These are phyloP conservation scores for Leccinellum luteum DNA, from an alignment of 768 basidiomycete species.

Conservation along the genomic window DNA sequence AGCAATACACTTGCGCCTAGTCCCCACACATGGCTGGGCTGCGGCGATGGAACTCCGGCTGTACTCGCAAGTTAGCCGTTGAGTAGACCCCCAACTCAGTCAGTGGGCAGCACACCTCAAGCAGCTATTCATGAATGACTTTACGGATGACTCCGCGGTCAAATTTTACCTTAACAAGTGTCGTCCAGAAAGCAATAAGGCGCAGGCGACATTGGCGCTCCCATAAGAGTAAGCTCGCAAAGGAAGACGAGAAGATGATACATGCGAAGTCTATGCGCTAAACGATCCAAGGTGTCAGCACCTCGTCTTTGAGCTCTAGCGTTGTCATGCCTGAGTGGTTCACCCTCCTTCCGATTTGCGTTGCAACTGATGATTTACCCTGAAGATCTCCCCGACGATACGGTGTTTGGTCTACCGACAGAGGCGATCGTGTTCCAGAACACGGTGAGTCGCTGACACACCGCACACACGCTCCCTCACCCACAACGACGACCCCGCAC, in stretches of 20 bases:
- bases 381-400: slow-evolving; percentile 89
- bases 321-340: slow-evolving; percentile 66
- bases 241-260: slow-evolving; percentile 41
- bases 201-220: too few relatives aligned
- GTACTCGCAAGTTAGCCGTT: too few relatives aligned
- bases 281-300: slow-evolving; percentile 25
- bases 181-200: slow-evolving; percentile 37
- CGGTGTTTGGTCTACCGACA: slow-evolving; percentile 89
- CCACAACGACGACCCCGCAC: too few relatives aligned
- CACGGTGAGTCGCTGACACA: too few relatives aligned
- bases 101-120: too few relatives aligned
- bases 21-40: too few relatives aligned
- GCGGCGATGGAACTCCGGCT: too few relatives aligned
- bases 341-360: slow-evolving; percentile 82
- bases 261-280: slow-evolving; percentile 36
- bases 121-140: slow-evolving; percentile 94
- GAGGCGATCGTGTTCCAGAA: slow-evolving; percentile 92
- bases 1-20: too few relatives aligned
- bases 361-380: slow-evolving; percentile 86
- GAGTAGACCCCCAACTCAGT: too few relatives aligned
- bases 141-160: slow-evolving; percentile 94
- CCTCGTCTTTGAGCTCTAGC: slow-evolving; percentile 22
- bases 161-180: slow-evolving; percentile 91
- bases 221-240: slow-evolving; percentile 46
- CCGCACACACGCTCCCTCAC: too few relatives aligned